These are phyloP conservation scores for Claviceps sp. DNA, from an alignment of 2,329 filamentous ascomycete species.

Conservation along the genomic window DNA sequence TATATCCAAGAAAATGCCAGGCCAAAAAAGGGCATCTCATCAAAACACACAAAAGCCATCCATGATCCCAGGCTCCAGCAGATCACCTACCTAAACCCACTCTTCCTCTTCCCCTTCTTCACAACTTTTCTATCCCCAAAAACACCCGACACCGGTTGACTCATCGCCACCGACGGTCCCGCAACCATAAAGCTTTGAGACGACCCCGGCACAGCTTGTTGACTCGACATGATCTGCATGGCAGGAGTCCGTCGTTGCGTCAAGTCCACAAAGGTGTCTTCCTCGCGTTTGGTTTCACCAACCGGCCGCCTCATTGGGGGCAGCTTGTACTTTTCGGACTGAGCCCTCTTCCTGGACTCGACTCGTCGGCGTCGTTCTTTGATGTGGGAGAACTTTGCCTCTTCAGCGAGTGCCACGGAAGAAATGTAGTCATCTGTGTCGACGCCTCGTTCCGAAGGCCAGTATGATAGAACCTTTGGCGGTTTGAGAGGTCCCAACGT, in stretches of 20 bases:
- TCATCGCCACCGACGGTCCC: conserved; percentile 26
- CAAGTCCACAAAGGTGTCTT: conserved; percentile 5
- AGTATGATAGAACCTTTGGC: conserved; percentile 21
- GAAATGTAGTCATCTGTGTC: conserved; percentile 24
- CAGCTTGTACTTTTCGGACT: conserved; percentile 20
- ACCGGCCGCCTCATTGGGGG: conserved; percentile 15
- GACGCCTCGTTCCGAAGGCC: conserved; percentile 25
- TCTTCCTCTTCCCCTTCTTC: conserved; percentile 31
- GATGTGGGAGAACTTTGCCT: conserved; percentile 21
- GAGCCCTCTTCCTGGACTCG: conserved; percentile 20
- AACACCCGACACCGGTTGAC: conserved; percentile 30
- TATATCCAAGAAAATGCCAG: too few relatives aligned
- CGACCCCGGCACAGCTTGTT: conserved; percentile 18
- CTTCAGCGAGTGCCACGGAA: conserved; percentile 22
- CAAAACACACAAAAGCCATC: too few relatives aligned
- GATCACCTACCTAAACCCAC: conserved; percentile 22
- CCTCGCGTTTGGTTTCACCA: conserved; percentile 5
- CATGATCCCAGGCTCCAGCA: too few relatives aligned
- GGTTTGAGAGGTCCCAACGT: conserved; percentile 15
- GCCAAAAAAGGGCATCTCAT: too few relatives aligned
- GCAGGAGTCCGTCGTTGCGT: conserved; percentile 8
- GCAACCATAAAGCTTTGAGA: conserved; percentile 19
- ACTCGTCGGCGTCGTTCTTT: conserved; percentile 20
- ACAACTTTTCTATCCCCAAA: conserved; percentile 31
- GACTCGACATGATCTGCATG: conserved; percentile 23